These are phyloP conservation scores for Babesia ovis DNA, from an alignment of 169 alveolate species.

Conservation along the genomic window DNA sequence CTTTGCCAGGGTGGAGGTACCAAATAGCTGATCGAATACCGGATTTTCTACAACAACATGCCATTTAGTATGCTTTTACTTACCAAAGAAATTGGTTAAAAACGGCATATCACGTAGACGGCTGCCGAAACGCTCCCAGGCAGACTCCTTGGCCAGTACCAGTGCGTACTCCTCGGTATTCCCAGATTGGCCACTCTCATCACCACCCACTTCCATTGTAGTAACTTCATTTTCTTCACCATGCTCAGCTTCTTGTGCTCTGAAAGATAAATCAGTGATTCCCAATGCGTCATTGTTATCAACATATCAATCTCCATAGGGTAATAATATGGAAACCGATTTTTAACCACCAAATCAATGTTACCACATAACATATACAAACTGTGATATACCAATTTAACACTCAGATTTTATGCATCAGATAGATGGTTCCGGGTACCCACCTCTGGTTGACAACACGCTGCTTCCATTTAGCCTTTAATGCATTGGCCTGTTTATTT, in stretches of 20 bases:
- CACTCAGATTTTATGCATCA: too few species aligned
- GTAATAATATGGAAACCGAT: too few species aligned
- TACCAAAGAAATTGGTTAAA: conserved; percentile 82
- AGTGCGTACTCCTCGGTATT: conserved; percentile 58
- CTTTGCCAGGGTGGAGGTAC: conserved; percentile 84
- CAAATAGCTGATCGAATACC: conserved; percentile 79
- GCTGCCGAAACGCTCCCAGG: conserved; percentile 86
- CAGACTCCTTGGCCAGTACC: conserved; percentile 75
- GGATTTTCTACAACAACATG: conserved; percentile 72
- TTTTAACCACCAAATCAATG: too few species aligned
- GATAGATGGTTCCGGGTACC: neutral
- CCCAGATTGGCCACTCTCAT: neutral
- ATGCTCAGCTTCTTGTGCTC: neutral
- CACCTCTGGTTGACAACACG: conserved; percentile 19
- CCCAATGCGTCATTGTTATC: too few species aligned
- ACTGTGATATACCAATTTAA: too few species aligned
- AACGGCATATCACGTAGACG: conserved; percentile 87
- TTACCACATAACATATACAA: too few species aligned
- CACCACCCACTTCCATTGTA: neutral
- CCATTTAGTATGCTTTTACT: neutral
- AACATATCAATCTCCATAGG: neutral
- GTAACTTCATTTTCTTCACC: neutral
- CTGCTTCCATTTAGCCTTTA: conserved; percentile 48
- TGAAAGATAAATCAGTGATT: neutral
- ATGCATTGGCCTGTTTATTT: conserved; percentile 26